A percentile compares a stretch with the other conserved stretches of the same genome.
Evolutionary conservation across 768 basidiomycete species (phyloP).

Genomic region (Trametes elegans): DNA sequence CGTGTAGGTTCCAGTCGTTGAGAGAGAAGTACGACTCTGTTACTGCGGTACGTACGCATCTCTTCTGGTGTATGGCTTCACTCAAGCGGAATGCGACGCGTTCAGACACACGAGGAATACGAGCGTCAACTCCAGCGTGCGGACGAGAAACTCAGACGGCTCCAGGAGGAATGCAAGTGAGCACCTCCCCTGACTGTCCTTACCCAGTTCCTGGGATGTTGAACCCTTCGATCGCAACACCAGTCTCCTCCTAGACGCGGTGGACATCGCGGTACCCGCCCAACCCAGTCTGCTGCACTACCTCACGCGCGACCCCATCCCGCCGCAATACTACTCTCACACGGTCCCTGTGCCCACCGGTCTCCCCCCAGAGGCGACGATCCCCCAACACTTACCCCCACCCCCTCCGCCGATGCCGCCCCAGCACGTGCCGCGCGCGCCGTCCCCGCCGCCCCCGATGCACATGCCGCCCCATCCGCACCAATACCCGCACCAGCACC

Average conservation of each 20-base stretch:
- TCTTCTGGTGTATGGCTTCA: neutral
- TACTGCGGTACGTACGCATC: conserved; percentile 12
- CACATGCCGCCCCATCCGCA: neutral
- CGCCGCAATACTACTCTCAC: conserved; percentile 27
- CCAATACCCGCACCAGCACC: neutral
- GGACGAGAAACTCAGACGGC: conserved; percentile 26
- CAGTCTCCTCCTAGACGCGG: conserved; percentile 31
- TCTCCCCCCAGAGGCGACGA: conserved; percentile 4
- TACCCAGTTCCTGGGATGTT: neutral
- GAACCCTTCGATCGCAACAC: no score
- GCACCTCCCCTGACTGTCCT: neutral
- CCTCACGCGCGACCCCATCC: conserved; percentile 27
- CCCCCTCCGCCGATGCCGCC: neutral
- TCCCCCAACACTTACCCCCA: conserved; percentile 1
- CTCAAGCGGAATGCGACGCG: neutral
- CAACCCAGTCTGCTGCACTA: conserved; percentile 29
- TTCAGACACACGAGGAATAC: conserved; percentile 24
- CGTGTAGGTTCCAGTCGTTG: conserved; percentile 21
- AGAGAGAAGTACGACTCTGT: conserved; percentile 23
- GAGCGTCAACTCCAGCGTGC: conserved; percentile 26
- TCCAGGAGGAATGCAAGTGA: conserved; percentile 32
- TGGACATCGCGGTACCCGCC: conserved; percentile 30
- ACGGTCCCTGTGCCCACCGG: conserved; percentile 18
- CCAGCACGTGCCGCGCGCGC: neutral
- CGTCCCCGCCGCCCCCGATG: neutral